Percentiles rank a stretch among this genome's conserved stretches.
These are phyloP conservation scores for Gautieria morchelliformis DNA, from an alignment of 768 basidiomycete genomes.

Conservation along the genomic window DNA sequence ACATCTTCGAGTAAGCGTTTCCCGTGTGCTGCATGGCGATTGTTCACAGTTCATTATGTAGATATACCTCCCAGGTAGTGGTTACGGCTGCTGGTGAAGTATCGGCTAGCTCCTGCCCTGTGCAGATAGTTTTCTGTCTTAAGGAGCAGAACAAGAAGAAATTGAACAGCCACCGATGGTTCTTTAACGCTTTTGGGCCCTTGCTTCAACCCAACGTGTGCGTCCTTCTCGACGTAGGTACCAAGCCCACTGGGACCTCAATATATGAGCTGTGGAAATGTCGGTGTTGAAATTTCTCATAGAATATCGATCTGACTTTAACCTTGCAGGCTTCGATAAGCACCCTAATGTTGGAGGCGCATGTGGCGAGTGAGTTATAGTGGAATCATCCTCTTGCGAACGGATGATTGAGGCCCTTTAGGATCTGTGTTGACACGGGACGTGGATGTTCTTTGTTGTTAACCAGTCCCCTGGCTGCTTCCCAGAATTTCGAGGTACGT, in stretches of 20 bases:
- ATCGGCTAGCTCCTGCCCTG: constrained; percentile 61
- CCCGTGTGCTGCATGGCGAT: neutral
- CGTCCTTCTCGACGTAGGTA: constrained; percentile 88
- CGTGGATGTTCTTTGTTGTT: constrained; percentile 62
- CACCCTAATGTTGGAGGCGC: constrained; percentile 85
- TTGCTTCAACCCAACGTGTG: constrained; percentile 84
- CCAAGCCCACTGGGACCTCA: constrained; percentile 88
- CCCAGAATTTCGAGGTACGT: constrained; percentile 85
- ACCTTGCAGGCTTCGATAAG: constrained; percentile 53
- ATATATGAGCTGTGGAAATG: constrained; percentile 98
- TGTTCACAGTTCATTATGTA: constrained; percentile 16
- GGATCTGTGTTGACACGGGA: constrained; percentile 78
- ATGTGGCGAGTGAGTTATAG: constrained; percentile 70
- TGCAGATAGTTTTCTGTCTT: constrained; percentile 84
- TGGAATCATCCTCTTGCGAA: neutral
- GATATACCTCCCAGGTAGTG: constrained; percentile 71
- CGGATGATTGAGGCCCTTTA: constrained; percentile 17
- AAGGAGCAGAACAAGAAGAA: constrained; percentile 98
- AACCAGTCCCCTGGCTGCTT: constrained; percentile 74
- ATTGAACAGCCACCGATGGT: constrained; percentile 92
- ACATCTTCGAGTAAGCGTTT: constrained; percentile 74
- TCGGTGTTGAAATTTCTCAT: constrained; percentile 10
- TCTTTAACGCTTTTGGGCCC: constrained; percentile 93
- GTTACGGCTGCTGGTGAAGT: constrained; percentile 78
- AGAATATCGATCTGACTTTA: neutral